A percentile compares a stretch with the other conserved stretches of the same genome.
These are phyloP conservation scores for Chrysopogon serrulatus DNA, from an alignment of 176 grass and related monocot species.

Conservation along the genomic window DNA sequence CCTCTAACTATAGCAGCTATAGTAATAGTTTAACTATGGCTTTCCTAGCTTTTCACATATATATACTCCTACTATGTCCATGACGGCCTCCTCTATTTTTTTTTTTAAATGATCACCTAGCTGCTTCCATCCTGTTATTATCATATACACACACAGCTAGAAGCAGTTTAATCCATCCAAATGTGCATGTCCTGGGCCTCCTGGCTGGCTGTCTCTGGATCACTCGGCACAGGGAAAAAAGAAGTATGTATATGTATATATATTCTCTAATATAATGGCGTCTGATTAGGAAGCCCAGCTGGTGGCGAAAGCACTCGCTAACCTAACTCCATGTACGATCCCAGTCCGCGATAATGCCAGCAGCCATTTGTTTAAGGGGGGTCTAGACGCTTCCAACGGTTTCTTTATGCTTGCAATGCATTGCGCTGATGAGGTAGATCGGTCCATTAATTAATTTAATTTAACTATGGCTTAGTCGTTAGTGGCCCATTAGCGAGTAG, in stretches of 20 bases:
- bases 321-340: slow-evolving; percentile 35
- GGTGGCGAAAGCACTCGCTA: slow-evolving; percentile 9
- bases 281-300: slow-evolving; percentile 21
- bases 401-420: not conserved
- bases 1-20: not conserved
- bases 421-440: not conserved
- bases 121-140: not conserved
- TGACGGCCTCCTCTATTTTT: not conserved
- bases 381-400: slow-evolving; percentile 16
- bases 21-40: not conserved
- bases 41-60: not conserved
- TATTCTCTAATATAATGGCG: not conserved
- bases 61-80: too few species aligned
- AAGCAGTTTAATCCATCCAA: slow-evolving; percentile 2
- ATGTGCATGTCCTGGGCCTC: not conserved
- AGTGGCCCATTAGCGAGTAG: slow-evolving; percentile 11
- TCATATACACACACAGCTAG: too few species aligned
- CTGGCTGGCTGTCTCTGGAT: slow-evolving; percentile 29
- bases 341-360: not conserved
- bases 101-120: not conserved
- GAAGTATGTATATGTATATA: too few species aligned
- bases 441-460: not conserved
- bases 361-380: not conserved
- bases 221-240: slow-evolving; percentile 15
- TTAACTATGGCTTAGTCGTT: not conserved